Conservation (phyloP, 352 stramenopile species). For the Phytopythium chamaehyphon region DNA sequence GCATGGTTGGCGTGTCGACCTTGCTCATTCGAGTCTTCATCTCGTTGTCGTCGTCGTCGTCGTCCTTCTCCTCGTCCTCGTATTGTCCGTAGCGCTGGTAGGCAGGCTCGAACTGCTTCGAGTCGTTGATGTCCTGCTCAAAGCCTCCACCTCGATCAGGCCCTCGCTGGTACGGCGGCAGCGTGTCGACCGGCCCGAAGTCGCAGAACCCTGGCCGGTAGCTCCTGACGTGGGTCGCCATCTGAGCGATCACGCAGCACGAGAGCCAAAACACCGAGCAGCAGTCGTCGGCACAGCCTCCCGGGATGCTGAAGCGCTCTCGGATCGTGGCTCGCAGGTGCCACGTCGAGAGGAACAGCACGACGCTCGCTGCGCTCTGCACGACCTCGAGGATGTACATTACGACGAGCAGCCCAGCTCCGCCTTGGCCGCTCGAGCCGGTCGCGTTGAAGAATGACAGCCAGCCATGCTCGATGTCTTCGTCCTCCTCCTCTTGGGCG, state of each 20-base stretch:
- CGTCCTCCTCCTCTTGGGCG: background rate
- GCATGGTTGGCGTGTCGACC: too few species aligned
- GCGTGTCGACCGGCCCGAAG: constrained; percentile 44
- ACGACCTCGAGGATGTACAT: constrained; percentile 4
- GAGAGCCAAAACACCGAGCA: constrained; percentile 29
- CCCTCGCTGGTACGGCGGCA: constrained; percentile 14
- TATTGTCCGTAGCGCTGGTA: too few species aligned
- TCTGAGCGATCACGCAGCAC: constrained; percentile 56
- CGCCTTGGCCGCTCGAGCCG: background rate
- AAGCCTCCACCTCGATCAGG: too few species aligned
- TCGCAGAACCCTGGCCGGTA: constrained; percentile 44
- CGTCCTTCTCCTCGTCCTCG: too few species aligned
- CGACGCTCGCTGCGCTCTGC: constrained; percentile 2
- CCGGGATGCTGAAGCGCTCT: constrained; percentile 46
- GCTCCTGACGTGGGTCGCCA: constrained; percentile 57
- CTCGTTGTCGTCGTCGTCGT: too few species aligned
- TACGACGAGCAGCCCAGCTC: constrained; percentile 3
- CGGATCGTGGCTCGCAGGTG: constrained; percentile 34
- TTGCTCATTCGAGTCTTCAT: too few species aligned
- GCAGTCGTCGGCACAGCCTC: constrained; percentile 31
- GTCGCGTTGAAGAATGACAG: background rate
- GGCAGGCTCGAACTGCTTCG: too few species aligned
- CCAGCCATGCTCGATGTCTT: too few species aligned
- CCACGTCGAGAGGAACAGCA: constrained; percentile 23
- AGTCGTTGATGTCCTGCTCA: too few species aligned